Percentiles rank a stretch among this genome's conserved stretches.
Conservation (phyloP, 2,329 filamentous ascomycete genomes). For the Paramyrothecium sp. region DNA sequence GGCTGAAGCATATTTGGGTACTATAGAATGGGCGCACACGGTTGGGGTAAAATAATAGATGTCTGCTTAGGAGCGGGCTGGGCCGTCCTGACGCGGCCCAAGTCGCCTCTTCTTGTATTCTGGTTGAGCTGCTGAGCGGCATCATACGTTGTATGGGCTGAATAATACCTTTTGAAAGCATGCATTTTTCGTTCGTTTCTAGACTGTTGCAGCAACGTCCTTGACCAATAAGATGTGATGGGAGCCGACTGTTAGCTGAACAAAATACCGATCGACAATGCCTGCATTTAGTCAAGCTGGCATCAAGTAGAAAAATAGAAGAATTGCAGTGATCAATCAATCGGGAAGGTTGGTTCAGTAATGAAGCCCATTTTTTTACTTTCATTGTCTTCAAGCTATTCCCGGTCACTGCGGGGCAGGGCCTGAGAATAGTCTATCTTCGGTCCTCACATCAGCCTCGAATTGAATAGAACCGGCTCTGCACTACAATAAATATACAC, state of each 20-base stretch:
- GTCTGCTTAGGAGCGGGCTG: constrained; percentile 24
- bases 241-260: no score
- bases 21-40: constrained; percentile 21
- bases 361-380: no score
- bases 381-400: no score
- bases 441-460: neutral
- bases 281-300: no score
- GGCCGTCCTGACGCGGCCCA: constrained; percentile 1
- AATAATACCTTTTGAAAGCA: neutral
- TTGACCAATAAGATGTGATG: no score
- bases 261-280: no score
- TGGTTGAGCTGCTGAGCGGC: constrained; percentile 8
- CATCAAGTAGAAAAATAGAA: no score
- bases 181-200: neutral
- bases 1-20: constrained; percentile 24
- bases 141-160: neutral
- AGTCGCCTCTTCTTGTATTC: constrained; percentile 11
- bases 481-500: neutral
- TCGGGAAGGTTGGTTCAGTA: no score
- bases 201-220: neutral
- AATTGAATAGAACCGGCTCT: neutral
- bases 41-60: constrained; percentile 26
- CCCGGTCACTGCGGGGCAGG: neutral
- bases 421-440: neutral
- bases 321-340: no score